Evolutionary conservation across 768 basidiomycete species (phyloP).

Genomic region (Termitomyces sp.): DNA sequence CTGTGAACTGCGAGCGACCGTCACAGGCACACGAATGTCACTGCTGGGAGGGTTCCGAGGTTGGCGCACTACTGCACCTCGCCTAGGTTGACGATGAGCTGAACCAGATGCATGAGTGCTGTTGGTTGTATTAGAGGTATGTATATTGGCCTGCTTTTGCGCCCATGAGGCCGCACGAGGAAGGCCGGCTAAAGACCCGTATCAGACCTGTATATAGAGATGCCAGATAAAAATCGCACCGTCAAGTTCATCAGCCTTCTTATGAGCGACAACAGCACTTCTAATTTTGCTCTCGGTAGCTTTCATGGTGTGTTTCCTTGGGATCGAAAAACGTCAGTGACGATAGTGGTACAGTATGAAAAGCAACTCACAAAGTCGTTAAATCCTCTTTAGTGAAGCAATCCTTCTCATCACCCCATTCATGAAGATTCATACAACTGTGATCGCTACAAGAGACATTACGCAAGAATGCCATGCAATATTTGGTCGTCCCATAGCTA

Average conservation of each 20-base stretch:
- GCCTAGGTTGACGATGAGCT: conserved; percentile 34
- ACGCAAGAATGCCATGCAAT: conserved; percentile 94
- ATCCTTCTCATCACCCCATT: conserved; percentile 98
- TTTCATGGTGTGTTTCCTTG: conserved; percentile 90
- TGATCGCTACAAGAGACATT: conserved; percentile 80
- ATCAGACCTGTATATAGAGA: conserved; percentile 7
- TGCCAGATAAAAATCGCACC: conserved; percentile 23
- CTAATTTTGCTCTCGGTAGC: conserved; percentile 71
- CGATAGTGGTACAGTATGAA: conserved; percentile 8
- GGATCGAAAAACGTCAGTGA: neutral
- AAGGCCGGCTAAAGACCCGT: conserved; percentile 33
- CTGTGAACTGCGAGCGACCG: conserved; percentile 23
- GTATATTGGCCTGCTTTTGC: conserved; percentile 29
- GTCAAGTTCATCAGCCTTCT: conserved; percentile 60
- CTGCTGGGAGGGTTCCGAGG: conserved; percentile 28
- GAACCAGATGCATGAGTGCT: conserved; percentile 11
- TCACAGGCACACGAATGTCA: conserved; percentile 27
- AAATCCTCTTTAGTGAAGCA: conserved; percentile 97
- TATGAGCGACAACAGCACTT: conserved; percentile 38
- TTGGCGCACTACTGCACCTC: conserved; percentile 40
- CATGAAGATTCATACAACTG: conserved; percentile 91
- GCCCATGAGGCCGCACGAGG: conserved; percentile 70
- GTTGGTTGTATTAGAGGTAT: conserved; percentile 14
- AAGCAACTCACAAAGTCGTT: conserved; percentile 66
- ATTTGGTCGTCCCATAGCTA: conserved; percentile 94